phyloP scores from a whole-genome alignment of 345 rosid genomes.

The Moringa oleifera region DNA sequence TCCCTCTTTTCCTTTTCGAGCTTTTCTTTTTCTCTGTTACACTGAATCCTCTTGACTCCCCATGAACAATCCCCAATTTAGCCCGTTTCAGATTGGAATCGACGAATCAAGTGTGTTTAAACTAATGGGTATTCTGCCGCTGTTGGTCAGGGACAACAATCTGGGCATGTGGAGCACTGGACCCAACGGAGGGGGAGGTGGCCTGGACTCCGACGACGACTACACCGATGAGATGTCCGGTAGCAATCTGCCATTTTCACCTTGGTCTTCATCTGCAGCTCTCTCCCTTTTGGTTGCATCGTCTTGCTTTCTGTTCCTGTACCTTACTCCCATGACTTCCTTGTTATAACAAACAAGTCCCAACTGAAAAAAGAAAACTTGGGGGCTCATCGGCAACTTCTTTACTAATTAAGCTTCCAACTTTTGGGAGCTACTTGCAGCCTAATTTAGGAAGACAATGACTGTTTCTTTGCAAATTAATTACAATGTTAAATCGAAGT shows the following conservation, averaged over 20 bases:
- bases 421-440: no score
- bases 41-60: no score
- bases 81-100: no score
- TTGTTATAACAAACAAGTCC: constrained; percentile 26
- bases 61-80: no score
- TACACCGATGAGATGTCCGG: constrained; percentile 54
- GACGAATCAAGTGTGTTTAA: no score
- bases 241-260: constrained; percentile 20
- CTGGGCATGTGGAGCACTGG: constrained; percentile 81
- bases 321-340: constrained; percentile 16
- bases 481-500: no score
- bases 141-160: constrained; percentile 63
- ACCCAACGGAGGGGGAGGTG: constrained; percentile 26
- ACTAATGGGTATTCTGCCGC: no score
- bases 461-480: no score
- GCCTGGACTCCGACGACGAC: constrained; percentile 28
- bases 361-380: no score
- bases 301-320: constrained; percentile 29
- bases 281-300: constrained; percentile 23
- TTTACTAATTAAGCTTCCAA: no score
- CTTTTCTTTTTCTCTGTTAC: constrained; percentile 7
- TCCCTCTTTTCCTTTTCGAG: constrained; percentile 9
- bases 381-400: no score
- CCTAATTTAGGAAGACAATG: no score
- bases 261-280: constrained; percentile 18